Conservation (phyloP, 2,329 filamentous ascomycete genomes). For the Hymenoscyphus fraxineus region DNA sequence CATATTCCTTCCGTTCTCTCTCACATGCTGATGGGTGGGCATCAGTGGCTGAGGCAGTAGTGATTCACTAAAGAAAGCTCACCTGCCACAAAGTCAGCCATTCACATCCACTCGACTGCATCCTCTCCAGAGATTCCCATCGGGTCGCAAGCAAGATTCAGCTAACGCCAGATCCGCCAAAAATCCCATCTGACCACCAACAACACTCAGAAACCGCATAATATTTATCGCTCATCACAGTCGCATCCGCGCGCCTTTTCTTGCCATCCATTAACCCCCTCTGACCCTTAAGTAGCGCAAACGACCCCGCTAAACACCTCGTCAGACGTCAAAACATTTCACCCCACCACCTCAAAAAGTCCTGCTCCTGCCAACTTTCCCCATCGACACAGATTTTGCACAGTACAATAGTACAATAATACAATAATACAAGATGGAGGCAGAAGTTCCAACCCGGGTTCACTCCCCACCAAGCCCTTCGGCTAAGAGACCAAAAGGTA, state of each 20-base stretch:
- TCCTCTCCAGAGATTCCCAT: too few species aligned
- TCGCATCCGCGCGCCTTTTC: too few species aligned
- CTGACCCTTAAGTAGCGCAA: not conserved
- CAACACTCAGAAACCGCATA: not conserved
- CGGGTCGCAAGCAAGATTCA: not conserved
- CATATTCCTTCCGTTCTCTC: not conserved
- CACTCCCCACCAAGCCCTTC: conserved; percentile 35
- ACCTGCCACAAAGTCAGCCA: not conserved
- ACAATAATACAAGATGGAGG: conserved; percentile 21
- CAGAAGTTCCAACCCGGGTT: conserved; percentile 26
- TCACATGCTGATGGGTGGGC: not conserved
- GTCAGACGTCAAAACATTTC: not conserved
- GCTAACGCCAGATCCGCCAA: not conserved
- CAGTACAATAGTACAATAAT: not conserved
- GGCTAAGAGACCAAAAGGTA: conserved; percentile 38
- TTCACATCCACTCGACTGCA: not conserved
- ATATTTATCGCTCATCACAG: too few species aligned
- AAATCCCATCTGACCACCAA: not conserved
- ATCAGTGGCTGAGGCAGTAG: not conserved
- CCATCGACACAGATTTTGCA: not conserved
- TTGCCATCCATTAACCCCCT: not conserved
- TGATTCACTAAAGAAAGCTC: not conserved
- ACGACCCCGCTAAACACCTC: conserved; percentile 1
- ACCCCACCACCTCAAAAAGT: not conserved
- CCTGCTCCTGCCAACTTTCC: not conserved